Evolutionary conservation across 2,329 filamentous ascomycete species (phyloP).

Genomic region (Boeremia exigua): DNA sequence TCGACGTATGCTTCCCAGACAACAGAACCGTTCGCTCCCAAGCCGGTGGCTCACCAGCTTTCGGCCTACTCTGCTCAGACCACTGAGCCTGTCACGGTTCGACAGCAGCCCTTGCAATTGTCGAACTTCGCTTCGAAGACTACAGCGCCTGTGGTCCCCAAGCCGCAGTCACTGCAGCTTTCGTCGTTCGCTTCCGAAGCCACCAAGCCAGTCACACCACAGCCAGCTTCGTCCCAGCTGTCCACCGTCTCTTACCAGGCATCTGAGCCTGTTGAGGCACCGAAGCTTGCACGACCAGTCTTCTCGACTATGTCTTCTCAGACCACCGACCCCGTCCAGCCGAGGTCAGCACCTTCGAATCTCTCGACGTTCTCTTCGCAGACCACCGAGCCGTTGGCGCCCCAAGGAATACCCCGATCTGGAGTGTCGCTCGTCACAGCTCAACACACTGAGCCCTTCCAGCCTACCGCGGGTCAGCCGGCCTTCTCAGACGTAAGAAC

Average conservation of each 20-base stretch:
- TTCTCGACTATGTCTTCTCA: constrained; percentile 29
- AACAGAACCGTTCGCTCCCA: constrained; percentile 1
- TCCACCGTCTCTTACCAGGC: constrained; percentile 26
- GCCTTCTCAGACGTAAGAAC: constrained; percentile 36
- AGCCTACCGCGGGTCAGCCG: constrained; percentile 10
- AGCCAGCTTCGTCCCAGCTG: constrained; percentile 5
- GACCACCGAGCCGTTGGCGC: constrained; percentile 35
- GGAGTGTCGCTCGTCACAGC: constrained; percentile 32
- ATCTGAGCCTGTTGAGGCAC: constrained; percentile 32
- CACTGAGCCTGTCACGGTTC: constrained; percentile 27
- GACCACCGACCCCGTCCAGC: constrained; percentile 28
- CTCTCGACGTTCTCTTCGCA: constrained; percentile 32
- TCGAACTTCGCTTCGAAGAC: constrained; percentile 29
- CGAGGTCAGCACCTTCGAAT: constrained; percentile 18
- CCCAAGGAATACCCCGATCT: constrained; percentile 21
- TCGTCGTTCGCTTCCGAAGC: constrained; percentile 29
- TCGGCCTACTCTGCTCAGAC: constrained; percentile 24
- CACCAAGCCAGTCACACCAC: constrained; percentile 31
- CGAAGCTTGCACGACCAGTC: constrained; percentile 17
- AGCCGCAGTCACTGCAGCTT: constrained; percentile 17
- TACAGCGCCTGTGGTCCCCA: constrained; percentile 32
- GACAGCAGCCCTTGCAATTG: constrained; percentile 23
- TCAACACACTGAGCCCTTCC: constrained; percentile 41
- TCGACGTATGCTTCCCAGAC: background rate
- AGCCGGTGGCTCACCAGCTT: constrained; percentile 8